phyloP scores from a whole-genome alignment of 1,139 yeast genomes.

The Kodamaea sp. region DNA sequence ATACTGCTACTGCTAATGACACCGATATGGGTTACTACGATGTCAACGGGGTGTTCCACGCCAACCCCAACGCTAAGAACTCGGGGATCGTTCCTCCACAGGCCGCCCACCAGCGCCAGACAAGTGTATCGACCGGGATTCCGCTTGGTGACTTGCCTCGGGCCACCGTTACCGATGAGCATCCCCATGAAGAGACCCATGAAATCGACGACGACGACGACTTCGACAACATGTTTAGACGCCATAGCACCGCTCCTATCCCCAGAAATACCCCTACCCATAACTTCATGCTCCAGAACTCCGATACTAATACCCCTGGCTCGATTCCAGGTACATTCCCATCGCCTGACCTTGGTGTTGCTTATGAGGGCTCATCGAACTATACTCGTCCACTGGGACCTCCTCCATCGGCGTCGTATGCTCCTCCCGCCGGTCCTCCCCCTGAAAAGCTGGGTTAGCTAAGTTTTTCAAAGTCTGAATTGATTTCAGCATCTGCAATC shows the following conservation, averaged over 20 bases:
- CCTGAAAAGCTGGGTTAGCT: too few species aligned
- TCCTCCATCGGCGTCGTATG: too few species aligned
- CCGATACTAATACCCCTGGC: too few species aligned
- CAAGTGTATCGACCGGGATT: conserved; percentile 12
- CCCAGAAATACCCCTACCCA: conserved; percentile 8
- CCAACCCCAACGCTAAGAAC: conserved; percentile 30
- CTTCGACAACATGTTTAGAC: conserved; percentile 7
- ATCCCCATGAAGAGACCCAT: background rate
- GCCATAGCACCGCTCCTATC: conserved; percentile 3
- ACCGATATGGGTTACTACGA: conserved; percentile 84
- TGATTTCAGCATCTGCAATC: too few species aligned
- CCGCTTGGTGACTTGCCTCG: conserved; percentile 9
- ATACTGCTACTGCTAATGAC: conserved; percentile 64
- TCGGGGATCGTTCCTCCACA: conserved; percentile 14
- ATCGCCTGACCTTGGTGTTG: too few species aligned
- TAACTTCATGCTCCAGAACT: conserved; percentile 10
- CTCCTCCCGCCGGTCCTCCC: too few species aligned
- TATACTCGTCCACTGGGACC: too few species aligned
- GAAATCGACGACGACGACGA: conserved; percentile 2
- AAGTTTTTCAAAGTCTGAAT: too few species aligned
- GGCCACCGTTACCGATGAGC: conserved; percentile 11
- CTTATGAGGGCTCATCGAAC: too few species aligned
- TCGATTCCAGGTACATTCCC: too few species aligned
- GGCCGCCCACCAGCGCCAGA: conserved; percentile 16
- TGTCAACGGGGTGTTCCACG: conserved; percentile 56